phyloP scores from a whole-genome alignment of 1,139 yeast genomes.

The Oligophagozyma castellii region DNA sequence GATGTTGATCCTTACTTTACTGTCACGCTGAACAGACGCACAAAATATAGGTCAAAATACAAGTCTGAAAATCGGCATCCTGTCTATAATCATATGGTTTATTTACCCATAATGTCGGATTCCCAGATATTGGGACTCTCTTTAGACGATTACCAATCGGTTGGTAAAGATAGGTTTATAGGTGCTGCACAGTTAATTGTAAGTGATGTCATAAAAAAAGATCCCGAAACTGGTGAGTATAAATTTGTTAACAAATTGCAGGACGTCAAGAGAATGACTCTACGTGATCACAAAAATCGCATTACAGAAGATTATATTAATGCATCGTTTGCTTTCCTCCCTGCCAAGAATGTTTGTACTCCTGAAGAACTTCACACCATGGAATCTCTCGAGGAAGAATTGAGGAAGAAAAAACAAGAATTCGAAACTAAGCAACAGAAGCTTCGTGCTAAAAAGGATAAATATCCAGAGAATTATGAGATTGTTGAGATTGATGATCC shows the following conservation, averaged over 20 bases:
- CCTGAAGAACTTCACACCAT: conserved; percentile 39
- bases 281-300: conserved; percentile 31
- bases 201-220: conserved; percentile 36
- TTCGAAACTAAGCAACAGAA: conserved; percentile 31
- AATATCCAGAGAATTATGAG: conserved; percentile 48
- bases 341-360: conserved; percentile 49
- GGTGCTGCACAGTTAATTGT: conserved; percentile 45
- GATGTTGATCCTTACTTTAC: conserved; percentile 62
- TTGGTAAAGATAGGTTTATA: conserved; percentile 47
- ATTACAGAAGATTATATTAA: conserved; percentile 34
- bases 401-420: conserved; percentile 26
- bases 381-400: conserved; percentile 28
- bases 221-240: conserved; percentile 31
- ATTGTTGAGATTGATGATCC: conserved; percentile 43
- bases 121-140: conserved; percentile 46
- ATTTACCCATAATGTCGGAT: conserved; percentile 48
- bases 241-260: conserved; percentile 26
- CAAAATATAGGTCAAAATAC: conserved; percentile 41
- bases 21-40: conserved; percentile 42
- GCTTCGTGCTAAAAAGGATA: conserved; percentile 36
- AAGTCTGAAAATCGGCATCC: conserved; percentile 47
- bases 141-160: conserved; percentile 51
- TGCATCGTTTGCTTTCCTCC: conserved; percentile 51
- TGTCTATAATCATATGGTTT: conserved; percentile 41
- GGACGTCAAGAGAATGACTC: conserved; percentile 29